Conservation (phyloP, 176 grass and related monocot species). For the Triticum aestivum region IWGSC_CS_RefSeq_v2.1 NC_057809.1:100695537-100696036, state of each 20-base stretch:
- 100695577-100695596: background rate
- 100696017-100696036: background rate
- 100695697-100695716: background rate
- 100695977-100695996: background rate
- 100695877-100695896: background rate
- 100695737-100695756: background rate
- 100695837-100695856: background rate
- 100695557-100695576: background rate
- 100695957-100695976: background rate
- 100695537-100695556: background rate
- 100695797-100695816: background rate
- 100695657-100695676: background rate
- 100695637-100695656: background rate
- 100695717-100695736: background rate
- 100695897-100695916: background rate
- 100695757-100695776: background rate
- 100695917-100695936: background rate
- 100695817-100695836: background rate
- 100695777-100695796: background rate
- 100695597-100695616: background rate
- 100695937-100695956: background rate
- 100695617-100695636: background rate
- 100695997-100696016: background rate
- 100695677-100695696: background rate
- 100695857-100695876: background rate